Conservation (phyloP, 1,284 basidiomycete species). For the Phenoliferia sp. region DNA sequence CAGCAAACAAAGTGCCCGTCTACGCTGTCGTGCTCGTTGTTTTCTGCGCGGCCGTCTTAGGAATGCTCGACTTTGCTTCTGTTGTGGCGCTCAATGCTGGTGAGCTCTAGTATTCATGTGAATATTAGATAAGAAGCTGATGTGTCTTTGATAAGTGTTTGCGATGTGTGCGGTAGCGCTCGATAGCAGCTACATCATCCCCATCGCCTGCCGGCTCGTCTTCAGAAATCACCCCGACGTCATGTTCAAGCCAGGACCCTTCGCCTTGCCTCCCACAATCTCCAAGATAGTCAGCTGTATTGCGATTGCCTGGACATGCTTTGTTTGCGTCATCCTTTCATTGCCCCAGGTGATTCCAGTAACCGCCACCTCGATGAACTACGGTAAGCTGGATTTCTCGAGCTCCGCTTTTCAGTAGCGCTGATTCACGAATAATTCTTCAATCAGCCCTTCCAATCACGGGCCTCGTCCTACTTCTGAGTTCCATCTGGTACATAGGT, state of each 20-base stretch:
- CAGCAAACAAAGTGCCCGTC: conserved; percentile 63
- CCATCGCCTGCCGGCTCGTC: conserved; percentile 58
- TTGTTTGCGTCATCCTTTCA: conserved; percentile 43
- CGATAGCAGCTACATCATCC: conserved; percentile 60
- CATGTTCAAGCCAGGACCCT: conserved; percentile 79
- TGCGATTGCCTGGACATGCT: conserved; percentile 54
- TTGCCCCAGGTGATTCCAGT: conserved; percentile 68
- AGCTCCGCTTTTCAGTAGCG: too few species aligned
- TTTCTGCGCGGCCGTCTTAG: conserved; percentile 38
- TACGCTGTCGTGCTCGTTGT: conserved; percentile 77
- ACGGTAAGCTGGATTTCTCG: too few species aligned
- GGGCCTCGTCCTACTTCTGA: background rate
- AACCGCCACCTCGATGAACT: conserved; percentile 67
- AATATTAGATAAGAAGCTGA: background rate
- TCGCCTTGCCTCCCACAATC: conserved; percentile 45
- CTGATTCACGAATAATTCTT: too few species aligned
- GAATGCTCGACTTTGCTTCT: conserved; percentile 70
- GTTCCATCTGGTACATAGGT: too few species aligned
- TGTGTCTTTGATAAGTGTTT: conserved; percentile 53
- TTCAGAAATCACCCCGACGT: conserved; percentile 76
- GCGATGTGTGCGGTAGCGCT: conserved; percentile 68
- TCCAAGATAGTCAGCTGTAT: conserved; percentile 42
- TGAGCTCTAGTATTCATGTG: background rate
- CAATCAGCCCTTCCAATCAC: conserved; percentile 58
- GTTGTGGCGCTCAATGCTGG: conserved; percentile 68